These are phyloP conservation scores for Lasiodiplodia theobromae DNA, from an alignment of 2,329 filamentous ascomycete genomes.

Conservation along the genomic window DNA sequence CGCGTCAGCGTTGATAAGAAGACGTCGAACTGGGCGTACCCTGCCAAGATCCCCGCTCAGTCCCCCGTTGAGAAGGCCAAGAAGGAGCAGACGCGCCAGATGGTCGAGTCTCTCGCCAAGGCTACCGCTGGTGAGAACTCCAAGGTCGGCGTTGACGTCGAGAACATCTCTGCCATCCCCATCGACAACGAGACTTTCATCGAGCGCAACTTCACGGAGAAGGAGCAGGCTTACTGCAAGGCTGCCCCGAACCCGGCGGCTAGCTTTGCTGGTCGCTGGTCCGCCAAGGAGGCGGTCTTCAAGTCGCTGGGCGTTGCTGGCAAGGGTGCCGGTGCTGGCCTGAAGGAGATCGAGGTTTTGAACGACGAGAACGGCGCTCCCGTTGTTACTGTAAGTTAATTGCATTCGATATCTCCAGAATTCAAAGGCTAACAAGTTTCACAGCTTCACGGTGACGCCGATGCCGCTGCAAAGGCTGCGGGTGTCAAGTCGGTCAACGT, in stretches of 20 bases:
- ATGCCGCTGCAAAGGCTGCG: slow-evolving; percentile 80
- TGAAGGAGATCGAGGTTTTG: slow-evolving; percentile 94
- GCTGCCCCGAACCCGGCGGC: slow-evolving; percentile 81
- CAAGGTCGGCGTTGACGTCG: slow-evolving; percentile 92
- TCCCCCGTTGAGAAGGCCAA: slow-evolving; percentile 62
- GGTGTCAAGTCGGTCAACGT: slow-evolving; percentile 89
- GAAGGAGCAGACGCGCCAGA: slow-evolving; percentile 70
- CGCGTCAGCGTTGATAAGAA: slow-evolving; percentile 89
- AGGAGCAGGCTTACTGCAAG: slow-evolving; percentile 86
- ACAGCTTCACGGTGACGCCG: slow-evolving; percentile 86
- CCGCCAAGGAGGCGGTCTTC: slow-evolving; percentile 98
- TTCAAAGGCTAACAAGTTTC: slow-evolving; percentile 26
- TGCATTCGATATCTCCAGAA: not conserved
- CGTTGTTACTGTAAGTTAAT: slow-evolving; percentile 77
- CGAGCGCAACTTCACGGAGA: slow-evolving; percentile 88
- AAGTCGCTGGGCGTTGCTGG: slow-evolving; percentile 90
- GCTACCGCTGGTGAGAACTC: slow-evolving; percentile 66
- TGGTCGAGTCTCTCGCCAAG: slow-evolving; percentile 79
- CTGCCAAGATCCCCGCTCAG: slow-evolving; percentile 66
- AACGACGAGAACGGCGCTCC: slow-evolving; percentile 84
- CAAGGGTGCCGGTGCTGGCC: slow-evolving; percentile 84
- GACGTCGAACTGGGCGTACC: slow-evolving; percentile 77
- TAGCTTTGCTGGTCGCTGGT: slow-evolving; percentile 95
- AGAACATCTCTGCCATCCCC: slow-evolving; percentile 86
- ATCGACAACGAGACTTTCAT: slow-evolving; percentile 94